Conservation (phyloP, 768 basidiomycete species). For the Asterophora parasitica region DNA sequence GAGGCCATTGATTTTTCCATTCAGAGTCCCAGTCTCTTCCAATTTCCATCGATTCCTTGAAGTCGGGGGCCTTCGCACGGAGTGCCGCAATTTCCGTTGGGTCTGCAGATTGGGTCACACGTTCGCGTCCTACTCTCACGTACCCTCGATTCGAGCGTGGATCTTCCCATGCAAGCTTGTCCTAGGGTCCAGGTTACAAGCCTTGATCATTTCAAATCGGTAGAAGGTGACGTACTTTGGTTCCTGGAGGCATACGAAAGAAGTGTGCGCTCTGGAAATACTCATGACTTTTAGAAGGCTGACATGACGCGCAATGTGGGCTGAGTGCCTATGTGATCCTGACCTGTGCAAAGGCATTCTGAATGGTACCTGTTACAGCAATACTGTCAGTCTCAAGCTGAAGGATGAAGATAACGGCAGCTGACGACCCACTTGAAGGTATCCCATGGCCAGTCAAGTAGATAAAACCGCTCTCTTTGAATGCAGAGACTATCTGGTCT, state of each 20-base stretch:
- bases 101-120: conserved; percentile 70
- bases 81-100: conserved; percentile 68
- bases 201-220: background rate
- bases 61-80: conserved; percentile 73
- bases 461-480: conserved; percentile 78
- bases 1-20: conserved; percentile 82
- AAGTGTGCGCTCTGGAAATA: conserved; percentile 77
- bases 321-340: no score
- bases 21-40: conserved; percentile 76
- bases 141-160: conserved; percentile 85
- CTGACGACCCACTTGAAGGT: conserved; percentile 31
- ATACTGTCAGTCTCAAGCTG: background rate
- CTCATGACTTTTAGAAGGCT: no score
- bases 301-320: no score
- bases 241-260: conserved; percentile 58
- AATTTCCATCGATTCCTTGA: conserved; percentile 86
- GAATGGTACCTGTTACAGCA: conserved; percentile 36
- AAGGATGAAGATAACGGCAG: no score
- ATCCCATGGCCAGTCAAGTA: conserved; percentile 77
- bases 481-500: conserved; percentile 65
- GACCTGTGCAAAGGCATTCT: conserved; percentile 65
- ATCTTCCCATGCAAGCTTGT: conserved; percentile 74
- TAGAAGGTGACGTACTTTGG: conserved; percentile 42
- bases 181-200: no score
- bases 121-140: conserved; percentile 75